Evolutionary conservation across 1,284 basidiomycete species (phyloP), one percentile per base, ranked within the genome.

Genomic region (Fomitiporia mediterranea): DNA sequence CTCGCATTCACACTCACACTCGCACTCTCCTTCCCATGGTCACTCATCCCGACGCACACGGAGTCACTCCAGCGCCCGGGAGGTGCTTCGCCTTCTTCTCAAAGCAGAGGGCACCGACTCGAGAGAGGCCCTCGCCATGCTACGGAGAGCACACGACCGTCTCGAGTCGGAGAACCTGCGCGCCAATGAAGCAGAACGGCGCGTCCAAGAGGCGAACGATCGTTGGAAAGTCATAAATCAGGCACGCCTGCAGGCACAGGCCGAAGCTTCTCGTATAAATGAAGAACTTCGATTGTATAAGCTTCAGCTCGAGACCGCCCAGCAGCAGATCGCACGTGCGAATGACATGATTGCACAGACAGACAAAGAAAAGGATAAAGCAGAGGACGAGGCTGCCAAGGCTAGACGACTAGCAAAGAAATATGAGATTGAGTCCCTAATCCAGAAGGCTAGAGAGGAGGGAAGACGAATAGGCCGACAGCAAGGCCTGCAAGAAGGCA

Each of bases 201-300:
- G 75, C 35, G 70, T 74, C 15, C 66, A 74, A 25, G 77, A 78
- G 46, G 74, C 72, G 42, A 69, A 79, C 39, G 69, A 70, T 53
- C 70, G 71, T 44, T 66, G 77, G 30, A 71, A 73, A 30, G 60
- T 68, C 43, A 71, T 73, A 9, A 69, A 70, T 9, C 74, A 78
- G 55, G 70, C 70, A 39, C 75, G 72, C 25, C 66, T 72, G 35
- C 67, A 69, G 37, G 68, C 74, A 0, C 74, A 77, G 52, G 66
- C 73, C 6, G 75, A 78, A 1, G 67, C 70, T 0, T 63, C 70
- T 13, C 69, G 73, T 21, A 68, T 73, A 15, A 65, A 67, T 51
- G 74, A 76, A 61, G 75, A 77, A 62, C 68, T 79, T 27, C 67
- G 70, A 56, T 44, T 79, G 61, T 78, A 76, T 65, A 73, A 75